A percentile compares a stretch with the other conserved stretches of the same genome.
phyloP scores from a whole-genome alignment of 352 stramenopile species.

The Phytophthora chlamydospora region DNA sequence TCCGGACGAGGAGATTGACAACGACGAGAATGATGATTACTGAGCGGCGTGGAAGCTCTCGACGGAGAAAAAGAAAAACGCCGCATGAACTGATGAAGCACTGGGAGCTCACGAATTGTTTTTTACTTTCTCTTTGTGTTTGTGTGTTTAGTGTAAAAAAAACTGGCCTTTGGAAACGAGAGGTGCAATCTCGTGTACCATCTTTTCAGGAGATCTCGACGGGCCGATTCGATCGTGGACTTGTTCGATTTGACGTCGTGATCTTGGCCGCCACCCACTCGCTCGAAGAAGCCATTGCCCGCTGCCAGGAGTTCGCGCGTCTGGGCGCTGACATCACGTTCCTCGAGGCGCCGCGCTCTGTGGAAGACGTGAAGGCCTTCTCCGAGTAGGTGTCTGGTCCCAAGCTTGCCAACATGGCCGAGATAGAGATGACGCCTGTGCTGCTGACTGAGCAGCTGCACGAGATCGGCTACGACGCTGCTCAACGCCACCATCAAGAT shows the following conservation, averaged over 20 bases:
- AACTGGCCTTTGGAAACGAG: too few relatives aligned
- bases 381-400: slow-evolving; percentile 88
- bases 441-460: slow-evolving; percentile 83
- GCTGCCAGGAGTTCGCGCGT: slow-evolving; percentile 58
- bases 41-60: slow-evolving; percentile 10
- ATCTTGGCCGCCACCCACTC: slow-evolving; percentile 92
- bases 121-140: too few relatives aligned
- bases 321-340: slow-evolving; percentile 96
- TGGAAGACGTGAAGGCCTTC: slow-evolving; percentile 93
- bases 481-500: slow-evolving; percentile 93
- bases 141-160: too few relatives aligned
- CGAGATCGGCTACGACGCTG: slow-evolving; percentile 92
- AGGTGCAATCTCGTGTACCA: too few relatives aligned
- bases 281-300: slow-evolving; percentile 91
- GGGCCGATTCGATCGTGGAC: too few relatives aligned
- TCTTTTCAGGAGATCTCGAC: too few relatives aligned
- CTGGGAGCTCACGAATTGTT: too few relatives aligned
- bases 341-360: slow-evolving; percentile 90
- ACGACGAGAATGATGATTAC: slow-evolving; percentile 23
- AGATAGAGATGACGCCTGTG: slow-evolving; percentile 92
- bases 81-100: too few relatives aligned
- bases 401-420: slow-evolving; percentile 96
- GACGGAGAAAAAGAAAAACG: slow-evolving; percentile 6
- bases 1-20: slow-evolving; percentile 18
- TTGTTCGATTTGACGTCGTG: slow-evolving; percentile 91